Evolutionary conservation across 202 grass and related monocot genomes (phyloP), one percentile per base, ranked within the genome.

Genomic region (Carex arenaria): DNA sequence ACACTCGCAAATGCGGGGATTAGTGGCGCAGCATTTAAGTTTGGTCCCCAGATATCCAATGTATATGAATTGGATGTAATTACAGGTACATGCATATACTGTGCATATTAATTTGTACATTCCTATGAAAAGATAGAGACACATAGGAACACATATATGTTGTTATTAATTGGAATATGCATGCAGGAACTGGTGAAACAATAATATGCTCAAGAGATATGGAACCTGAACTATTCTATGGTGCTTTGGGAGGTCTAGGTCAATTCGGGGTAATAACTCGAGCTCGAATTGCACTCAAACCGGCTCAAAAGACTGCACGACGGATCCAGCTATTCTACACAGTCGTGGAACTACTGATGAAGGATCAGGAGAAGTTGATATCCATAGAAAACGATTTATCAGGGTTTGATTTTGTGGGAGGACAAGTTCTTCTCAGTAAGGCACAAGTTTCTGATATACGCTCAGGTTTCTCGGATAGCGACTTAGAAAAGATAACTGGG

Each of bases 1-100:
- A 97, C 89, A 18, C 94, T 97, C 64, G 93, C 94, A 42, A 93
- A 97, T 36, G 91, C 93, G 0, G 89, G 89, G 53, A 84, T 93
- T 61, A 87, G 91, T 53, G 91, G 91, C 10, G 84, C 85, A 75
- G 85, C 78, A 11, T 97, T 91, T 82, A 86, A 80, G 49, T 85
- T 90, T 30, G 89, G 91, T 14, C 93, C 93, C 0, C 91, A 97
- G 81, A 93, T 93, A 36, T 80, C 87, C 28, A 93, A 97, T 80
- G 91, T 94, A 49, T 52, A 80, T 2, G 87, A 97, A 42, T 84
- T 97, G 10, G 87, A 93, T 85, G 79, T 97, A 0, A 51, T 92
- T 53, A 92, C 91, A 18, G 85, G 88, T 92, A 87, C 8, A 56
- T 60, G 60, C 7, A 6, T 12, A 40, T 42, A 42, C 8, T 42